Percentiles rank a stretch among this genome's conserved stretches.
phyloP scores from a whole-genome alignment of 192 early-diverging fungal genomes.

The Backusella morwellensis region DNA sequence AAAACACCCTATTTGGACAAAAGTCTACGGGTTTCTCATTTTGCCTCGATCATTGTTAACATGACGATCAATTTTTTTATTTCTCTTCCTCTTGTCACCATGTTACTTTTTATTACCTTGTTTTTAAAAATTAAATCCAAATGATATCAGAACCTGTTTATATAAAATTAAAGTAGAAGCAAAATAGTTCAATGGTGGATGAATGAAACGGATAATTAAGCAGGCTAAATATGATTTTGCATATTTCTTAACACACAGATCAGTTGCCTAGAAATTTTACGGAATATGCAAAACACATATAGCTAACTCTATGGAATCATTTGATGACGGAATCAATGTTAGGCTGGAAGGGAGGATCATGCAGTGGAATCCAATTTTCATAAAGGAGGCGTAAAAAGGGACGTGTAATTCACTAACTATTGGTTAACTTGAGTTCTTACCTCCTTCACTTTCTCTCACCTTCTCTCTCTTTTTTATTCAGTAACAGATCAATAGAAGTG shows the following conservation, averaged over 20 bases:
- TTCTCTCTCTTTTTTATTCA: not conserved
- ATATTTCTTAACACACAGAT: not conserved
- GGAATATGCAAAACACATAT: not conserved
- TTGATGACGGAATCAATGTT: not conserved
- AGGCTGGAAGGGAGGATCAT: not conserved
- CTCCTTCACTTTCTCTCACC: not conserved
- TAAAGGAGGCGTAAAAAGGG: conserved; percentile 2
- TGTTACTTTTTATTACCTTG: not conserved
- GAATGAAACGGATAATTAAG: not conserved
- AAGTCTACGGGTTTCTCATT: not conserved
- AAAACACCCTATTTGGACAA: not conserved
- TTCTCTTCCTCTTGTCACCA: not conserved
- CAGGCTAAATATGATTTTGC: not conserved
- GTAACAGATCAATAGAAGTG: not conserved
- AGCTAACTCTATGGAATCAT: not conserved
- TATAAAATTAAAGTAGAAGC: too few relatives aligned
- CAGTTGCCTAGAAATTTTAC: not conserved
- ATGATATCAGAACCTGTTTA: not conserved
- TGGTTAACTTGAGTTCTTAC: not conserved
- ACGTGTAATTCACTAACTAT: not conserved
- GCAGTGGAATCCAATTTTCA: not conserved
- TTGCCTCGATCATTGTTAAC: not conserved
- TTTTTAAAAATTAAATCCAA: not conserved
- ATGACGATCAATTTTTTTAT: not conserved
- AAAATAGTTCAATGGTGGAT: not conserved